phyloP scores from a whole-genome alignment of 2,329 filamentous ascomycete species.

The Aureobasidium sp. region DNA sequence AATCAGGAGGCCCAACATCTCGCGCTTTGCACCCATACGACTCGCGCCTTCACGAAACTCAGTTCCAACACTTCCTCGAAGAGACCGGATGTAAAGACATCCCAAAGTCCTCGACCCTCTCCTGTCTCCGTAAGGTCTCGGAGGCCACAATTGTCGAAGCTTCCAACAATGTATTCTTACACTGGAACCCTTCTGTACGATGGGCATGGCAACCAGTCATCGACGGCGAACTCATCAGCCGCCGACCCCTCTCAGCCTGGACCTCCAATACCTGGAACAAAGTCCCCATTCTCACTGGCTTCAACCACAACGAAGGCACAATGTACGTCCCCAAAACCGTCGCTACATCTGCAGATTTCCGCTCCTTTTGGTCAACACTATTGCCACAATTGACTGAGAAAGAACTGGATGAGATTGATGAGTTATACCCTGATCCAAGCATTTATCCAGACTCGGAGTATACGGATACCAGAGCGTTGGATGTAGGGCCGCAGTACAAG shows the following conservation, averaged over 20 bases:
- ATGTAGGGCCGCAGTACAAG: constrained; percentile 46
- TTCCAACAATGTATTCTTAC: constrained; percentile 38
- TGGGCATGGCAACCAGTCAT: constrained; percentile 65
- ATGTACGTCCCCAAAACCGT: constrained; percentile 52
- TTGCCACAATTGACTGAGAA: constrained; percentile 49
- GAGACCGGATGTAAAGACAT: constrained; percentile 30
- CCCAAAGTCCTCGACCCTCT: constrained; percentile 30
- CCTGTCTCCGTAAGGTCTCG: constrained; percentile 37
- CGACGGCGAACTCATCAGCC: constrained; percentile 53
- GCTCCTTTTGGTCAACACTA: constrained; percentile 53
- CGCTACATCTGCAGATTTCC: constrained; percentile 47
- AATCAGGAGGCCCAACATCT: constrained; percentile 42
- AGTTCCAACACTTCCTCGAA: constrained; percentile 38
- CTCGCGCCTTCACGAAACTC: constrained; percentile 35
- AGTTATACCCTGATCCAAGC: constrained; percentile 56
- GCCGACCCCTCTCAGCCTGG: constrained; percentile 56
- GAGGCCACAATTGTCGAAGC: constrained; percentile 33
- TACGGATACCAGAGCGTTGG: constrained; percentile 32
- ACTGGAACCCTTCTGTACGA: constrained; percentile 40
- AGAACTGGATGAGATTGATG: constrained; percentile 51
- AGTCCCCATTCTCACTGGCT: constrained; percentile 61
- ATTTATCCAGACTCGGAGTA: constrained; percentile 37
- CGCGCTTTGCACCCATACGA: constrained; percentile 39
- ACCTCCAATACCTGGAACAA: constrained; percentile 45
- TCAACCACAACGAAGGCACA: constrained; percentile 63